Conservation (phyloP, 1,284 basidiomycete genomes). For the Psilocybe mexicana region DNA sequence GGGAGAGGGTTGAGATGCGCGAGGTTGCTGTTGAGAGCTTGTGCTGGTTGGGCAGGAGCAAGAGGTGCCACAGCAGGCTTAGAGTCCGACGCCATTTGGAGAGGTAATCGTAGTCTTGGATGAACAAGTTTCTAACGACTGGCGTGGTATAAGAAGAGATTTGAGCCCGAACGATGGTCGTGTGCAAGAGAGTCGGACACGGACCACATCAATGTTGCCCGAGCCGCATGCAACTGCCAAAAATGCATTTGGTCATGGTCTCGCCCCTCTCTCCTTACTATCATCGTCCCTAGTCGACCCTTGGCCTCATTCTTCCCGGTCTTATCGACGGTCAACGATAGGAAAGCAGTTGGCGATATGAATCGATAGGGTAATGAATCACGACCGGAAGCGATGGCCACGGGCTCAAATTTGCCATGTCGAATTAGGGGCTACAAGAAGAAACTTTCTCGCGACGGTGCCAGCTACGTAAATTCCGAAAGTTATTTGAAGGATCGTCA, state of each 20-base stretch:
- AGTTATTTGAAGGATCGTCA: not conserved
- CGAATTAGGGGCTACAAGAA: not conserved
- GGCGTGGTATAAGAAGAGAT: slow-evolving; percentile 2
- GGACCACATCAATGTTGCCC: slow-evolving; percentile 9
- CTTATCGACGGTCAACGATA: not conserved
- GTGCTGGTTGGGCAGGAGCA: slow-evolving; percentile 28
- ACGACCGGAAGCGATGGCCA: not conserved
- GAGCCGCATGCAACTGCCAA: slow-evolving; percentile 14
- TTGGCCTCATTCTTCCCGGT: not conserved
- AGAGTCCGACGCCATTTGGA: slow-evolving; percentile 4
- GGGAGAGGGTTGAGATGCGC: slow-evolving; percentile 51
- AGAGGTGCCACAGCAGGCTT: slow-evolving; percentile 8
- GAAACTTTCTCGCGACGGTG: not conserved
- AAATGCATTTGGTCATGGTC: not conserved
- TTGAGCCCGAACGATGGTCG: slow-evolving; percentile 8
- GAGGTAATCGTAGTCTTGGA: not conserved
- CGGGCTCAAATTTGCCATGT: not conserved
- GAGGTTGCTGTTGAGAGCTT: slow-evolving; percentile 27
- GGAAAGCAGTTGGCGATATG: not conserved
- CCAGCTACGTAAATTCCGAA: not conserved
- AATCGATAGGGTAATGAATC: not conserved
- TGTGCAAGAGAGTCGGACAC: slow-evolving; percentile 8
- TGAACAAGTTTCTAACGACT: not conserved
- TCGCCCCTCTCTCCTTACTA: slow-evolving; percentile 1
- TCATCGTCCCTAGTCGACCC: not conserved